Base-by-base conservation (phyloP, 1,284 basidiomycete genomes). In the Waitea zeae region DNA sequence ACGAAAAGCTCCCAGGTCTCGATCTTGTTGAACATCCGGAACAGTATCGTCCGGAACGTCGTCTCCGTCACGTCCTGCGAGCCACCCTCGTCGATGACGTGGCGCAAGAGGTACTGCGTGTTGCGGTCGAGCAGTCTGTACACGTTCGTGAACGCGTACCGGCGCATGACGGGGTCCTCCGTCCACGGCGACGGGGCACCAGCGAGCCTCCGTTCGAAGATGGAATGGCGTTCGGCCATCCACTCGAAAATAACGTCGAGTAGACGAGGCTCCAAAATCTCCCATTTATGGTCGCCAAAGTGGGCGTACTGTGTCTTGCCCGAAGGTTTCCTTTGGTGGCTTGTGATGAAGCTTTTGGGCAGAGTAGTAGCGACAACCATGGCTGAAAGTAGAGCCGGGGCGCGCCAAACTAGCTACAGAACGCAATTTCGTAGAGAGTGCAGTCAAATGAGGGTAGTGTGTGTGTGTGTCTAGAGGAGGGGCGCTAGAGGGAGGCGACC, bases 31-130 rank as follows among this genome's bases (percentile, higher is more conserved):
- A 62, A 64, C 4, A 50, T 48, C 19, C 59, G 53, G 41, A 59
- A 64, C 28, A 64, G 48, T 29, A 61, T 49, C 30, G 61, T 50
- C 15, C 61, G 52, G 41, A 64, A 64, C 42, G 52, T 56, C 17
- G 52, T 47, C 38, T 64, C 61, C 17, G 50, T 42, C 29, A 58
- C 42, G 31, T 49, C 45, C 31, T 52, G 53, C 32, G 46, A 44
- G 19, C 60, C 59, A 7, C 24, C 24, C 27, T 52, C 40, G 18
- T 46, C 38, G 30, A 64, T 53, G 32, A 64, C 58, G 14, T 55
- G 39, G n/a, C 39, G 47, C 6, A 62, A 45, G 36, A 62, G 48
- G 35, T 53, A 64, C 39, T 62, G 60, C 9, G 57, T 56, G 28
- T 50, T 52, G 15, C 57, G 51, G 44, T 64, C 61, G 35, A 53